phyloP scores from a whole-genome alignment of 2,329 filamentous ascomycete genomes.

The Trichoderma sp. region DNA sequence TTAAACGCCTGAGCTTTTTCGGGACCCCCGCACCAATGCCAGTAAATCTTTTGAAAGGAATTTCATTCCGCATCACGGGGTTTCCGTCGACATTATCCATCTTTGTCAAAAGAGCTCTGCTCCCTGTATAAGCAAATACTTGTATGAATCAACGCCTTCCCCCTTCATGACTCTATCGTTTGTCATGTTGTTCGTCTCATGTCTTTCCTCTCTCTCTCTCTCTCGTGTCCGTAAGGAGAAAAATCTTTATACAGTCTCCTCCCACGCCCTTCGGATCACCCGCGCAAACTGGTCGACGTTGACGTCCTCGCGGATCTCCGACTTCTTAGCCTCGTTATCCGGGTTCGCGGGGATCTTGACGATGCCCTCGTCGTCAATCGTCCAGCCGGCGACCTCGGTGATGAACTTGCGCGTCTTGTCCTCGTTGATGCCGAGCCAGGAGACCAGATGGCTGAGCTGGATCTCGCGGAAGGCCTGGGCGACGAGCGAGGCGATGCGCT shows the following conservation, averaged over 20 bases:
- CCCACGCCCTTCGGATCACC: slow-evolving; percentile 81
- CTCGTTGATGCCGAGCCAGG: slow-evolving; percentile 73
- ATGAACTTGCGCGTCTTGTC: slow-evolving; percentile 76
- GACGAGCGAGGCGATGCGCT: slow-evolving; percentile 85
- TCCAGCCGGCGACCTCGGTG: slow-evolving; percentile 84
- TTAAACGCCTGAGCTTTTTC: slow-evolving; percentile 42
- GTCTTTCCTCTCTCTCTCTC: slow-evolving; percentile 14
- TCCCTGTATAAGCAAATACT: slow-evolving; percentile 31
- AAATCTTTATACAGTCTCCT: slow-evolving; percentile 56
- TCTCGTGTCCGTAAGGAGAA: background rate
- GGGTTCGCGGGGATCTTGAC: slow-evolving; percentile 88
- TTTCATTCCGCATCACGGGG: slow-evolving; percentile 36
- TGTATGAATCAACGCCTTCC: slow-evolving; percentile 30
- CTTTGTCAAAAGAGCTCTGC: slow-evolving; percentile 31
- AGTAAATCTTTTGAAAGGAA: slow-evolving; percentile 8
- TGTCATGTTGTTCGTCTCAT: slow-evolving; percentile 4
- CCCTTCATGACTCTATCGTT: background rate
- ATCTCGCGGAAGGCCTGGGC: slow-evolving; percentile 79
- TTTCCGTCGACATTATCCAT: slow-evolving; percentile 36
- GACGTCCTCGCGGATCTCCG: slow-evolving; percentile 93
- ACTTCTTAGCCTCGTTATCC: slow-evolving; percentile 96
- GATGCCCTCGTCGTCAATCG: slow-evolving; percentile 64
- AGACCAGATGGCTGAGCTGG: slow-evolving; percentile 66
- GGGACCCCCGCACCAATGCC: slow-evolving; percentile 39
- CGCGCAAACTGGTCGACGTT: slow-evolving; percentile 83